Evolutionary conservation across 2,329 filamentous ascomycete species (phyloP).

Genomic region (Xylariaceae sp.): DNA sequence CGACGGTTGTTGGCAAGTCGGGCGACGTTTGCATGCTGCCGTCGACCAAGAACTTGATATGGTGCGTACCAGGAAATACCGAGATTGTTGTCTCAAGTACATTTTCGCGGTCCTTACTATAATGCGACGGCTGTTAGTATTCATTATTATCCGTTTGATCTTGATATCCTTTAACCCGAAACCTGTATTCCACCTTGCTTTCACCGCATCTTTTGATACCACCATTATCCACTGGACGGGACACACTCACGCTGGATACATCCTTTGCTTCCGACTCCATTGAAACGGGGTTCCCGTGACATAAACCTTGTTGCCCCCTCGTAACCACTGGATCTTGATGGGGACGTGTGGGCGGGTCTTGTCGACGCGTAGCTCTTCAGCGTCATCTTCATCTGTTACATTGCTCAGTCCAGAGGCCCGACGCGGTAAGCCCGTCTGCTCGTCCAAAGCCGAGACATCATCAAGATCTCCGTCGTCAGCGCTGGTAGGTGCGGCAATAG

Average conservation of each 20-base stretch:
- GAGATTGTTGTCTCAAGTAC: slow-evolving; percentile 74
- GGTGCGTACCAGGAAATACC: slow-evolving; percentile 89
- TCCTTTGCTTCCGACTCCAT: slow-evolving; percentile 90
- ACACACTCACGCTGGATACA: slow-evolving; percentile 74
- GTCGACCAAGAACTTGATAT: slow-evolving; percentile 94
- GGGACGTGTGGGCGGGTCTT: slow-evolving; percentile 76
- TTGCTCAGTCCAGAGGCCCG: slow-evolving; percentile 58
- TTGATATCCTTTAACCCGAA: too few relatives aligned
- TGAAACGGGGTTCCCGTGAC: slow-evolving; percentile 96
- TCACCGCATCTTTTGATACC: slow-evolving; percentile 11
- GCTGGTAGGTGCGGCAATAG: slow-evolving; percentile 73
- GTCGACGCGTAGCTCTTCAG: slow-evolving; percentile 71
- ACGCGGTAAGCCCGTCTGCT: slow-evolving; percentile 43
- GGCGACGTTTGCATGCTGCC: slow-evolving; percentile 87
- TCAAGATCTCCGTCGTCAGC: slow-evolving; percentile 38
- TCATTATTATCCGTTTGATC: background rate
- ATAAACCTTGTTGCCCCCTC: slow-evolving; percentile 83
- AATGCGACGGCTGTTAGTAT: slow-evolving; percentile 11
- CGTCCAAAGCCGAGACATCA: slow-evolving; percentile 48
- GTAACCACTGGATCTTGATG: slow-evolving; percentile 80
- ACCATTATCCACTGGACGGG: slow-evolving; percentile 5
- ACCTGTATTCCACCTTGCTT: too few relatives aligned
- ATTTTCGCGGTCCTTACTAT: slow-evolving; percentile 52
- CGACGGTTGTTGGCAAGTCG: slow-evolving; percentile 86
- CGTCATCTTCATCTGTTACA: slow-evolving; percentile 70